Base-by-base conservation (phyloP, 148 eudicot species). In the Camellia lanceoleosa region DNA sequence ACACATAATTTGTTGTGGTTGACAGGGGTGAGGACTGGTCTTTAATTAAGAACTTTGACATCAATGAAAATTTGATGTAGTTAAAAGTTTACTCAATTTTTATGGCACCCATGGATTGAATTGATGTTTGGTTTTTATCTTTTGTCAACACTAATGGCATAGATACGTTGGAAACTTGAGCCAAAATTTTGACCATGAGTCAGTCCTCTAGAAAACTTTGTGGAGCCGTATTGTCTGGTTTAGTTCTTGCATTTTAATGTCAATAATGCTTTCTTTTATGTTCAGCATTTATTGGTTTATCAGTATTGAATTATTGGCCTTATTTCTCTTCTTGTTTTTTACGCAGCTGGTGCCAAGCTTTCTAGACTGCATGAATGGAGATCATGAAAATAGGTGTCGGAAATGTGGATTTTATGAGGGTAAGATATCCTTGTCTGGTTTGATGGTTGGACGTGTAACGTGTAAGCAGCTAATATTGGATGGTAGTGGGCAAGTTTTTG, bases 341-440 rank as follows among this genome's bases (percentile, higher is more conserved):
- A 43, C 66, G 70, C 80, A 88, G 90, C 85, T 69, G 78, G 90
- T 83, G 90, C 83, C 82, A 76, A 85, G 88, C 74, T 79, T 79
- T 75, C 80, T 82, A 71, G 81, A 65, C 82, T 51, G 80, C 79
- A 69, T 73, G 77, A 73, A 80, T 74, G 84, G 82, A 76, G 80
- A 73, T 76, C 73, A 80, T 74, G 68, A 54, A 66, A 73, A 75
- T 85, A 79, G 77, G 80, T 81, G 83, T 74, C 41, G 75, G 65
- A 76, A 80, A 58, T 81, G 79, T 78, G 44, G 71, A 73, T 30
- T 67, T 78, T 81, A 62, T n/a, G 73, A 60, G 76, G 47, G 70
- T 65, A 20, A 51, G 67, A 54, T 30, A 30, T 71, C 81, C 30
- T 80, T 77, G 78, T 56, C 82, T 83, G 83, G 80, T 67, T 65